phyloP scores from a whole-genome alignment of 768 basidiomycete species.

The Pulveroboletus sp. region DNA sequence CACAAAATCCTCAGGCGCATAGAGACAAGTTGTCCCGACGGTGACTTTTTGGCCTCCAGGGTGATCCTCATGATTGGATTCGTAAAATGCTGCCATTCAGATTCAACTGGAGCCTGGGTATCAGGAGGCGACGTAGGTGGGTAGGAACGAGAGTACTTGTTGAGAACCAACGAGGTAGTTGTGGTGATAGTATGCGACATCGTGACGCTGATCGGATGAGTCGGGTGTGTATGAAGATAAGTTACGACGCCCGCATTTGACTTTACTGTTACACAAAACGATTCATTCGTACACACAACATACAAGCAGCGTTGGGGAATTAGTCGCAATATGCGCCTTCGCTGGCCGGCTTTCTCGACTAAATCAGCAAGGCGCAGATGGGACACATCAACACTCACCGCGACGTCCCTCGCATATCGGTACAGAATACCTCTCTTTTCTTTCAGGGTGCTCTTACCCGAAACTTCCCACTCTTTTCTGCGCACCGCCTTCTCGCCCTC shows the following conservation, averaged over 20 bases:
- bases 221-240: too few relatives aligned
- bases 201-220: not conserved
- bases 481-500: conserved; percentile 62
- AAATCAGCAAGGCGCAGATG: conserved; percentile 2
- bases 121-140: conserved; percentile 24
- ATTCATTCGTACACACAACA: conserved; percentile 2
- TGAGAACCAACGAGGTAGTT: conserved; percentile 50
- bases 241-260: not conserved
- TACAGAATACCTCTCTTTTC: conserved; percentile 71
- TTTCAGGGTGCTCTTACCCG: conserved; percentile 57
- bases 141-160: conserved; percentile 68
- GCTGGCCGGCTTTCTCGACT: conserved; percentile 60
- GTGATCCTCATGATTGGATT: conserved; percentile 62
- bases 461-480: conserved; percentile 63
- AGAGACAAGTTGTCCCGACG: conserved; percentile 50
- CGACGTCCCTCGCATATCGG: conserved; percentile 82
- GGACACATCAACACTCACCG: conserved; percentile 47
- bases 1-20: conserved; percentile 63
- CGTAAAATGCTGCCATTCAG: conserved; percentile 76
- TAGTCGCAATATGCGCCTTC: conserved; percentile 81
- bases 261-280: conserved; percentile 7
- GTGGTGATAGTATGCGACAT: conserved; percentile 45
- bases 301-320: conserved; percentile 9
- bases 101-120: conserved; percentile 23
- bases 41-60: conserved; percentile 55